Conservation (phyloP, 768 basidiomycete genomes). For the Agrocybe praecox region DNA sequence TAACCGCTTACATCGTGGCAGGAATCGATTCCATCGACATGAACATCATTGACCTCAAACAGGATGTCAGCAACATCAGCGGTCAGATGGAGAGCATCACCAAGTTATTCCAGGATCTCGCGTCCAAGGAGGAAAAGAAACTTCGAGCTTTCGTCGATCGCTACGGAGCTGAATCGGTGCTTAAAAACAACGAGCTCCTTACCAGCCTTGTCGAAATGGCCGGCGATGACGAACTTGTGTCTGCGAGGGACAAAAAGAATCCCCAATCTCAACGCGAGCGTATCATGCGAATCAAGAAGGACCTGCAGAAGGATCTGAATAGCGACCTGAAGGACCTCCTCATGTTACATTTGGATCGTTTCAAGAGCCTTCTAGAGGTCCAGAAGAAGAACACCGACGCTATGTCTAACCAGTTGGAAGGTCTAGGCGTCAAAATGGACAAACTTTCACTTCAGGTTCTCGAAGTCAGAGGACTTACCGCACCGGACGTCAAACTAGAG, state of each 20-base stretch:
- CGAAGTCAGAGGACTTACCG: too few species aligned
- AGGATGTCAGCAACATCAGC: not conserved
- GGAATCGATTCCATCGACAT: not conserved
- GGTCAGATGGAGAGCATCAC: not conserved
- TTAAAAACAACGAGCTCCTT: too few species aligned
- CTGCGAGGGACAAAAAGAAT: not conserved
- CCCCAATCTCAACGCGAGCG: not conserved
- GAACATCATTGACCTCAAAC: not conserved
- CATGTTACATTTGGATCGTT: too few species aligned
- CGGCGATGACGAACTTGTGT: conserved; percentile 19
- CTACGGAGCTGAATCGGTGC: too few species aligned
- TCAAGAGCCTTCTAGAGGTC: too few species aligned
- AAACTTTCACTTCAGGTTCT: too few species aligned
- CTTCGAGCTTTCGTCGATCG: too few species aligned
- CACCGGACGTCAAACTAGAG: conserved; percentile 1
- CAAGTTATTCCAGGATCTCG: not conserved
- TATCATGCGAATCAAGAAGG: not conserved
- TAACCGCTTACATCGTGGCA: not conserved
- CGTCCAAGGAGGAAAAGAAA: too few species aligned
- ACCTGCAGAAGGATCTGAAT: conserved; percentile 5
- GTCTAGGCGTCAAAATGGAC: too few species aligned
- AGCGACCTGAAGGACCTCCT: not conserved
- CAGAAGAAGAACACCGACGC: too few species aligned
- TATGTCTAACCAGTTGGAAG: too few species aligned
- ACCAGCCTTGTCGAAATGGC: conserved; percentile 9